Conservation (phyloP, 2,329 filamentous ascomycete genomes). For the Diplodia mutila region DNA sequence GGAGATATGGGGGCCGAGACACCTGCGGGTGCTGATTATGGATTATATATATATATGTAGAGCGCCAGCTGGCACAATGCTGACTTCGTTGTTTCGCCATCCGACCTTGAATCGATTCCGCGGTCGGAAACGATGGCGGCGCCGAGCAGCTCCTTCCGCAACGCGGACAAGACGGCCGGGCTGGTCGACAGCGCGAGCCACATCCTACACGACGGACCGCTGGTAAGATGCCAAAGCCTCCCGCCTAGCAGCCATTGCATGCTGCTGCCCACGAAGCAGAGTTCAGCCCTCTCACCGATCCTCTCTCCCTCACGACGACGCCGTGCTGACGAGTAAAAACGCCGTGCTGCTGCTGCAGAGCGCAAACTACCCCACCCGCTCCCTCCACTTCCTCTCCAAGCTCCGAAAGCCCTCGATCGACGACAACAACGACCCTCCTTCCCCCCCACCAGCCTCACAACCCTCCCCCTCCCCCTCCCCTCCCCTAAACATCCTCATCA, state of each 20-base stretch:
- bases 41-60: no score
- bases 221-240: no score
- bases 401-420: background rate
- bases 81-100: no score
- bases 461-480: background rate
- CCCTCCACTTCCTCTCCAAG: conserved; percentile 28
- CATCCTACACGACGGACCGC: background rate
- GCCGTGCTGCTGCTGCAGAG: no score
- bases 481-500: conserved; percentile 26
- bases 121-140: no score
- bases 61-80: no score
- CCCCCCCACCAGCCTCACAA: conserved; percentile 16
- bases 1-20: no score
- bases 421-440: background rate
- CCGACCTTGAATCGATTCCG: no score
- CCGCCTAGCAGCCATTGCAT: no score
- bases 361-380: conserved; percentile 33
- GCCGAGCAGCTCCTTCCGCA: conserved; percentile 8
- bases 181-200: conserved; percentile 18
- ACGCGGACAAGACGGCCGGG: background rate
- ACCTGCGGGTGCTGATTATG: background rate
- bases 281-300: background rate
- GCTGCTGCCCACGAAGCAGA: no score
- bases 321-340: background rate
- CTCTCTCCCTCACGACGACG: background rate